Conservation (phyloP, 768 basidiomycete genomes). For the Lactarius psammicola region DNA sequence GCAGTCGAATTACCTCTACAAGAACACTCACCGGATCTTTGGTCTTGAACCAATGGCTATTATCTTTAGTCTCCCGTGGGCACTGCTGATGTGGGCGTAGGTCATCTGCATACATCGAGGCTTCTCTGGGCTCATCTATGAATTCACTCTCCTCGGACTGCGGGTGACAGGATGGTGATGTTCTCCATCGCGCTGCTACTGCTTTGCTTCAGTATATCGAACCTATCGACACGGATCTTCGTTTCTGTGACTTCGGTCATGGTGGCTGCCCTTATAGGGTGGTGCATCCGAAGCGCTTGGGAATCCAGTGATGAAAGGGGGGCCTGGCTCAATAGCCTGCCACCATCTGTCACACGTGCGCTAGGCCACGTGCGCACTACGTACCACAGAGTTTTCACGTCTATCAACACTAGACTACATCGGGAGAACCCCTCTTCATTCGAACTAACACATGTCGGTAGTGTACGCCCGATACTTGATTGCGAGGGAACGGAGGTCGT, state of each 20-base stretch:
- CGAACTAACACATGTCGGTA: not conserved
- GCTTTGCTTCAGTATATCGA: constrained; percentile 17
- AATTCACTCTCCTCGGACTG: not conserved
- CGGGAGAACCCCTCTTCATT: not conserved
- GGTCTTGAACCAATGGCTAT: constrained; percentile 55
- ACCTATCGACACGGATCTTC: constrained; percentile 7
- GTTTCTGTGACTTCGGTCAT: constrained; percentile 1
- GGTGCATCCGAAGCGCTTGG: constrained; percentile 12
- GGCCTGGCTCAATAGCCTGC: not conserved
- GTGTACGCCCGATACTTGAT: not conserved
- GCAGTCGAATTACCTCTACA: constrained; percentile 32
- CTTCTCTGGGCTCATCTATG: not conserved
- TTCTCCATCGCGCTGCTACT: constrained; percentile 22
- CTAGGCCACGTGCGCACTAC: not conserved
- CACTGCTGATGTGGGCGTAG: constrained; percentile 60
- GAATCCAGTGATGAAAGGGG: not conserved
- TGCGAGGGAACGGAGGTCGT: not conserved
- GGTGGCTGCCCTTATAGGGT: not conserved
- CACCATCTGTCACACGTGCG: not conserved
- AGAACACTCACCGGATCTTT: constrained; percentile 33
- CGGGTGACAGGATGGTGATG: constrained; percentile 12
- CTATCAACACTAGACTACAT: too few species aligned
- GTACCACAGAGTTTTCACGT: not conserved
- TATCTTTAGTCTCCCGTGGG: constrained; percentile 54
- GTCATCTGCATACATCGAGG: constrained; percentile 30